Conservation (phyloP, 2,329 filamentous ascomycete species). For the Aspergillus sp. region DNA sequence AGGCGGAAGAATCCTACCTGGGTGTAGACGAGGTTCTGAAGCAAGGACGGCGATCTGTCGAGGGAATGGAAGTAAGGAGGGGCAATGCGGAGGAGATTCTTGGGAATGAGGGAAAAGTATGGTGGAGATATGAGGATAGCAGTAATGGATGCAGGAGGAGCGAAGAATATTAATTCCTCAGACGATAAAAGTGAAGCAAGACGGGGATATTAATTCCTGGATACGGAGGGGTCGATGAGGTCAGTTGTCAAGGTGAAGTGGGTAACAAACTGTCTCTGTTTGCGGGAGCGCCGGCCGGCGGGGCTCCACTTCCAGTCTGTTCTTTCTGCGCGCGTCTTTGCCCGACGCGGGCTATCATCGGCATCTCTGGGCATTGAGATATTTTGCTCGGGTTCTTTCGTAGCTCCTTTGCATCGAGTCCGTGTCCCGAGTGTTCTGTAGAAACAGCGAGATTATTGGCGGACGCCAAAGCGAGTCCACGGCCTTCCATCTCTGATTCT, state of each 20-base stretch:
- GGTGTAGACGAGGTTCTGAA: neutral
- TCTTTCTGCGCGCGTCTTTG: neutral
- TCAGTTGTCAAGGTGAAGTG: slow-evolving; percentile 24
- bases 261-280: slow-evolving; percentile 9
- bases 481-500: slow-evolving; percentile 4
- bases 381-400: slow-evolving; percentile 9
- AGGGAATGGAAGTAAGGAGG: slow-evolving; percentile 6
- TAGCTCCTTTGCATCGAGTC: neutral
- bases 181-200: slow-evolving; percentile 6
- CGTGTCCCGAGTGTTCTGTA: slow-evolving; percentile 2
- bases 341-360: slow-evolving; percentile 7
- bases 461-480: slow-evolving; percentile 12
- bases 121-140: slow-evolving; percentile 2
- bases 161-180: slow-evolving; percentile 3
- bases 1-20: neutral
- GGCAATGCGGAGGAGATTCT: slow-evolving; percentile 6
- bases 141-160: neutral
- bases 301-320: slow-evolving; percentile 8
- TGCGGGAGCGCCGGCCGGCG: slow-evolving; percentile 23
- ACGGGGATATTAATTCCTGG: slow-evolving; percentile 1
- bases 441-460: slow-evolving; percentile 8
- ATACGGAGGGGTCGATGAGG: slow-evolving; percentile 30
- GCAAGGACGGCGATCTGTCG: neutral
- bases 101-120: neutral
- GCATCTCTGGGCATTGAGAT: neutral